Evolutionary conservation across 2,329 filamentous ascomycete genomes (phyloP).

Genomic region (Thielaviopsis ethacetica): DNA sequence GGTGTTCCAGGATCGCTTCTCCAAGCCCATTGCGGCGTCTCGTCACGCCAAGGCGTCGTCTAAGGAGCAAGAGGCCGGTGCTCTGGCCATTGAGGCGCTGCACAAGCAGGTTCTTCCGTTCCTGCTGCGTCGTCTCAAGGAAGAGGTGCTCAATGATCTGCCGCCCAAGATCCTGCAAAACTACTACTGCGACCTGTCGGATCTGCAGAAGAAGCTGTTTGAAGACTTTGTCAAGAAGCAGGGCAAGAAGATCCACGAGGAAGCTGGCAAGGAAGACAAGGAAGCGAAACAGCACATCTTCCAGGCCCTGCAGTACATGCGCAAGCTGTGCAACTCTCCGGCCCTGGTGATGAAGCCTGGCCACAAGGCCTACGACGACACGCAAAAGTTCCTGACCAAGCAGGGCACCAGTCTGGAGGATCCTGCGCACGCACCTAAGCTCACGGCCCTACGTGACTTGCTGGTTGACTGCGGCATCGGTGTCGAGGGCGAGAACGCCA

Average conservation of each 20-base stretch:
- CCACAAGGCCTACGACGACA: slow-evolving; percentile 78
- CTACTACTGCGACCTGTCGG: slow-evolving; percentile 96
- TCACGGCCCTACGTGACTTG: slow-evolving; percentile 75
- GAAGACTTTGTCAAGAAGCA: slow-evolving; percentile 94
- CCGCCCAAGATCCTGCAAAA: slow-evolving; percentile 98
- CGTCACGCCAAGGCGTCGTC: slow-evolving; percentile 94
- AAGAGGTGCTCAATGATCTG: slow-evolving; percentile 89
- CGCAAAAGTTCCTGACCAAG: slow-evolving; percentile 61
- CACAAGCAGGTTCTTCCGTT: slow-evolving; percentile 98
- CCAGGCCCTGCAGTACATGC: slow-evolving; percentile 98
- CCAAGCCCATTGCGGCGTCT: slow-evolving; percentile 86
- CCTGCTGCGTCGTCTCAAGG: slow-evolving; percentile 86
- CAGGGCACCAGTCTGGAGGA: slow-evolving; percentile 75
- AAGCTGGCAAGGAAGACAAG: slow-evolving; percentile 72
- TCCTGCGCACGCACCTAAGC: slow-evolving; percentile 76
- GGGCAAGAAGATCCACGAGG: slow-evolving; percentile 69
- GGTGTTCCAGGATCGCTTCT: slow-evolving; percentile 90
- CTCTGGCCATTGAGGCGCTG: slow-evolving; percentile 89
- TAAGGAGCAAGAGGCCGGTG: slow-evolving; percentile 94
- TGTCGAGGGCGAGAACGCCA: slow-evolving; percentile 43
- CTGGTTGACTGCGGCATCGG: slow-evolving; percentile 98
- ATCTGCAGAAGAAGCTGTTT: slow-evolving; percentile 86
- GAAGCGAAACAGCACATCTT: slow-evolving; percentile 97
- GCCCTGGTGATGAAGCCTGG: slow-evolving; percentile 90
- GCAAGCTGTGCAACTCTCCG: slow-evolving; percentile 95